A percentile compares a stretch with the other conserved stretches of the same genome.
Conservation (phyloP, 108 stramenopile species). For the Skeletonema potamos region DNA sequence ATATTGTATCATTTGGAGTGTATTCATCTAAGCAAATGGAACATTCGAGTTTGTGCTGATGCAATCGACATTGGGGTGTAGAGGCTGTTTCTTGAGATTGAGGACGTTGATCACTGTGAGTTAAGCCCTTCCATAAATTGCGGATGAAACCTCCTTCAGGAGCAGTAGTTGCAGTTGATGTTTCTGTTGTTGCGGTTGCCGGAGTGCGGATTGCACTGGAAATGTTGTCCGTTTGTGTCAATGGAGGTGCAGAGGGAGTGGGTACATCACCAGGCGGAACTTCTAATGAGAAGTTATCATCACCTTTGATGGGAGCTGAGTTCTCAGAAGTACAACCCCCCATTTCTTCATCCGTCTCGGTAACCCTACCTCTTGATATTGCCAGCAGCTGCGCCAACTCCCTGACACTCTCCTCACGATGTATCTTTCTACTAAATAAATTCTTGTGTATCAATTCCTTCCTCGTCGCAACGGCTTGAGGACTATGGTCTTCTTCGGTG, state of each 20-base stretch:
- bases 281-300: background rate
- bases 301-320: background rate
- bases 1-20: constrained; percentile 28
- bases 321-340: background rate
- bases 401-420: constrained; percentile 35
- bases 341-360: constrained; percentile 19
- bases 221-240: background rate
- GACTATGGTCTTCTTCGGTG: background rate
- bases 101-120: background rate
- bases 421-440: constrained; percentile 29
- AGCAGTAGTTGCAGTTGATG: background rate
- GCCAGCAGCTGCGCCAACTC: constrained; percentile 33
- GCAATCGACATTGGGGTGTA: background rate
- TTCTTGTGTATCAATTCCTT: constrained; percentile 37
- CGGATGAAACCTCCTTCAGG: constrained; percentile 1
- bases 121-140: constrained; percentile 3
- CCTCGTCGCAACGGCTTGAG: constrained; percentile 7
- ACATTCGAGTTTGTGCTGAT: constrained; percentile 25
- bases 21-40: constrained; percentile 43
- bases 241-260: background rate
- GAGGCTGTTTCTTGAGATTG: background rate
- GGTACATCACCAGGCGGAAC: background rate
- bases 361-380: constrained; percentile 18
- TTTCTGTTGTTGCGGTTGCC: background rate
- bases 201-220: background rate